Evolutionary conservation across 495 filamentous ascomycete genomes (phyloP).

Genomic region (Lasiosphaeria miniovina): DNA sequence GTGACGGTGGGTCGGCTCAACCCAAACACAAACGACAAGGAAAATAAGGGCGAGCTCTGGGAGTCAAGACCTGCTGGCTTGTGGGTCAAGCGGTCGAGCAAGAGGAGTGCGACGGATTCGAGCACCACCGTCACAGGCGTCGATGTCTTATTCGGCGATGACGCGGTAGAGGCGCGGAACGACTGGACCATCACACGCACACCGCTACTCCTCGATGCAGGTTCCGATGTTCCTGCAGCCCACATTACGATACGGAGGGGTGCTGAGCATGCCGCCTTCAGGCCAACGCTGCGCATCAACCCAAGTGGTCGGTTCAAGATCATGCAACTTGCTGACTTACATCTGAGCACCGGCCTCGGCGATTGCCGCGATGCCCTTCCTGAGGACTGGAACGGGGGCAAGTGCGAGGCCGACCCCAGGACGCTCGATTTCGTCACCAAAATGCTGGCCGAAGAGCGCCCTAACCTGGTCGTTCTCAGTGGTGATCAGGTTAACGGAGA

Average conservation of each 20-base stretch:
- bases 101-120: constrained; percentile 74
- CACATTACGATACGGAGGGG: constrained; percentile 77
- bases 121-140: constrained; percentile 74
- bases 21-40: constrained; percentile 51
- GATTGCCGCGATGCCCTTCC: constrained; percentile 81
- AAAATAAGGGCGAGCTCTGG: constrained; percentile 57
- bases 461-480: constrained; percentile 83
- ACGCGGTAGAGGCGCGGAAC: constrained; percentile 83
- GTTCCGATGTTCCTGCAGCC: constrained; percentile 59
- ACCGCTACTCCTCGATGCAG: constrained; percentile 62
- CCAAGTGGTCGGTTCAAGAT: constrained; percentile 97
- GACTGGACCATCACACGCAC: constrained; percentile 77
- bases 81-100: constrained; percentile 81
- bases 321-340: constrained; percentile 87
- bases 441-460: constrained; percentile 85
- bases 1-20: constrained; percentile 75
- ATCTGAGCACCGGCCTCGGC: constrained; percentile 86
- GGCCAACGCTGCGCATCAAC: constrained; percentile 68
- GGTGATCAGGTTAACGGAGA: constrained; percentile 97
- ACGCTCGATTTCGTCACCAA: constrained; percentile 85
- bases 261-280: constrained; percentile 52
- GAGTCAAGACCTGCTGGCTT: constrained; percentile 75
- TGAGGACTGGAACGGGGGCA: constrained; percentile 62
- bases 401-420: constrained; percentile 85
- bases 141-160: constrained; percentile 89